These are phyloP conservation scores for Trametes pubescens DNA, from an alignment of 1,284 basidiomycete genomes.

Conservation along the genomic window DNA sequence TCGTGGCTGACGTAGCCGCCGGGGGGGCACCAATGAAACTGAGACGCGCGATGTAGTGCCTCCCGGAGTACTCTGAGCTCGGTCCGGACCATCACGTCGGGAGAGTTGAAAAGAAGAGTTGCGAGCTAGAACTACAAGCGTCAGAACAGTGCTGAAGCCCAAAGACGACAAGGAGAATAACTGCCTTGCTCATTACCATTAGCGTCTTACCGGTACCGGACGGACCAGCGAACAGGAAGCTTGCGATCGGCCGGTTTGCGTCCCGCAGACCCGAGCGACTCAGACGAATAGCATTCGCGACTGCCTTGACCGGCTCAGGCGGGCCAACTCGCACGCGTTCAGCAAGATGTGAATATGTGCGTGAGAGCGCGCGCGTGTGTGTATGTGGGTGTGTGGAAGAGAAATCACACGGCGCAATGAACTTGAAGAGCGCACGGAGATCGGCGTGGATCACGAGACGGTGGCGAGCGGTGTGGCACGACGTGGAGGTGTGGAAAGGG, in stretches of 20 bases:
- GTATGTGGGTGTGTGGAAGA: too few species aligned
- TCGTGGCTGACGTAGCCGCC: conserved; percentile 95
- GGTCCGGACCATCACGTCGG: conserved; percentile 90
- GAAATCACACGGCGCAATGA: too few species aligned
- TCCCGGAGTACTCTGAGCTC: conserved; percentile 95
- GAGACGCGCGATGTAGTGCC: conserved; percentile 89
- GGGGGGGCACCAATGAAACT: conserved; percentile 93
- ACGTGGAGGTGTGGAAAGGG: too few species aligned
- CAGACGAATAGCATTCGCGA: conserved; percentile 91
- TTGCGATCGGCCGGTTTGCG: conserved; percentile 87
- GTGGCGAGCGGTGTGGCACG: too few species aligned
- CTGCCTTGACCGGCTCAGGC: conserved; percentile 86
- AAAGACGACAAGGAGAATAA: conserved; percentile 47
- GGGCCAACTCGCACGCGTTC: too few species aligned
- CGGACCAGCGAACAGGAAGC: conserved; percentile 92
- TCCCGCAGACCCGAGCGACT: conserved; percentile 91
- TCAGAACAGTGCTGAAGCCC: conserved; percentile 29
- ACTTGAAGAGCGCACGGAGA: too few species aligned
- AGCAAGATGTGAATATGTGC: too few species aligned
- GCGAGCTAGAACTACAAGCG: conserved; percentile 66
- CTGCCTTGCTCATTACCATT: conserved; percentile 91
- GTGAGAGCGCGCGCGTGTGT: too few species aligned
- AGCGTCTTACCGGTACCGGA: conserved; percentile 92
- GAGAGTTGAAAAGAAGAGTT: conserved; percentile 87
- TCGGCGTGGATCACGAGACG: too few species aligned